phyloP scores from a whole-genome alignment of 2,329 filamentous ascomycete species.

The Xylaria sp. region DNA sequence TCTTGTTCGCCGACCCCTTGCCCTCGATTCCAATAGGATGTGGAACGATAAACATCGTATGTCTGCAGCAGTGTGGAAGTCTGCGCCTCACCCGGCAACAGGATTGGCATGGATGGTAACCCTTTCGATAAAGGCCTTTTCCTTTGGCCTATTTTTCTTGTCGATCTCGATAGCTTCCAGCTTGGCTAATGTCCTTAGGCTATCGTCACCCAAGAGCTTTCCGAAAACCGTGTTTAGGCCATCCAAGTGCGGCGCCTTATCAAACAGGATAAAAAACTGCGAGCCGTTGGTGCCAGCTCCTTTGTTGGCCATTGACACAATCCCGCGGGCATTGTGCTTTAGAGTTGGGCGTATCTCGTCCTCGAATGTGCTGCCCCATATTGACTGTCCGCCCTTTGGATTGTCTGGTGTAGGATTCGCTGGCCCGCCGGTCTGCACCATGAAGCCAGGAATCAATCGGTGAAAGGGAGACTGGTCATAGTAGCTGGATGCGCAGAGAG shows the following conservation, averaged over 20 bases:
- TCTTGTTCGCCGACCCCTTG: neutral
- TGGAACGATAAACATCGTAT: neutral
- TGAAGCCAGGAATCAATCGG: conserved; percentile 82
- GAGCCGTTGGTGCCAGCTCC: conserved; percentile 78
- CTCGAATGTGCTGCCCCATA: conserved; percentile 79
- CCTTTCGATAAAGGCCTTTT: conserved; percentile 71
- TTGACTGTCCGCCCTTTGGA: conserved; percentile 75
- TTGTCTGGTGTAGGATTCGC: conserved; percentile 64
- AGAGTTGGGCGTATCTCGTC: conserved; percentile 81
- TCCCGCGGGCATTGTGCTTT: conserved; percentile 73
- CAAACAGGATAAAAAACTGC: conserved; percentile 85
- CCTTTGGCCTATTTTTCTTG: conserved; percentile 79
- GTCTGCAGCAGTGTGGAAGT: neutral
- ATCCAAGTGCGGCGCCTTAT: conserved; percentile 81
- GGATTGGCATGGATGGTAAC: conserved; percentile 85
- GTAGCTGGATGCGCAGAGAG: conserved; percentile 81
- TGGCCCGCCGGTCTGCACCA: conserved; percentile 79
- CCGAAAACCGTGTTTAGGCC: conserved; percentile 88
- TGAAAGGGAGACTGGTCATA: conserved; percentile 82
- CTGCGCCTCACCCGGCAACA: conserved; percentile 64
- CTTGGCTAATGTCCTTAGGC: conserved; percentile 71
- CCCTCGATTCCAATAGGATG: neutral
- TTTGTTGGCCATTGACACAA: conserved; percentile 83
- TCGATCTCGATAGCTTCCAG: conserved; percentile 79
- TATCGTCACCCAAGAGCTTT: conserved; percentile 73